A percentile compares a stretch with the other conserved stretches of the same genome.
These are phyloP conservation scores for Carex littledalei DNA, from an alignment of 176 grass and related monocot genomes.

Conservation along the genomic window DNA sequence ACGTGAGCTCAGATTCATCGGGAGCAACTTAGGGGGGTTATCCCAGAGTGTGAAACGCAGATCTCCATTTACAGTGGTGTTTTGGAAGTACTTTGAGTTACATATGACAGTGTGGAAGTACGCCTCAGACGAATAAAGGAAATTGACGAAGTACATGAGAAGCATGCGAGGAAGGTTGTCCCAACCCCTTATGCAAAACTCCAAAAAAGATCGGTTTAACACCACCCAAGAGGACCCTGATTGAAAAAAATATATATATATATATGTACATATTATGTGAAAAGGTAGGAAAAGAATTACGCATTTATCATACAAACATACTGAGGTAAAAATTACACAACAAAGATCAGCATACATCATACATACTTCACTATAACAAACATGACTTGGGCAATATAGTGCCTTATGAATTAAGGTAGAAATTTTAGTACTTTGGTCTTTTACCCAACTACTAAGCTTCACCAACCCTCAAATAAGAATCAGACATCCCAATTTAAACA, in stretches of 20 bases:
- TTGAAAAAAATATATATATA: not conserved
- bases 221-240: constrained; percentile 85
- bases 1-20: constrained; percentile 50
- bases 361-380: not conserved
- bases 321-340: not conserved
- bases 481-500: not conserved
- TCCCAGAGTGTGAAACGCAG: constrained; percentile 87
- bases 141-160: constrained; percentile 95
- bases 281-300: not conserved
- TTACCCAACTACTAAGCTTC: not conserved
- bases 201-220: constrained; percentile 69
- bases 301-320: not conserved
- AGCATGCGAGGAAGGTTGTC: constrained; percentile 89
- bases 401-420: not conserved
- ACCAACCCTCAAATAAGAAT: not conserved
- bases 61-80: constrained; percentile 74
- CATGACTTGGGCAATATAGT: not conserved
- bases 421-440: not conserved
- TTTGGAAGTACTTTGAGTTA: constrained; percentile 95
- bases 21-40: constrained; percentile 39
- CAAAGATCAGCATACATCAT: not conserved
- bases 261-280: not conserved
- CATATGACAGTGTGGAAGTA: constrained; percentile 98
- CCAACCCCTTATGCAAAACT: constrained; percentile 84
- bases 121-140: constrained; percentile 71